Evolutionary conservation across 2,329 filamentous ascomycete genomes (phyloP).

Genomic region (Hypoxylon rubiginosum): DNA sequence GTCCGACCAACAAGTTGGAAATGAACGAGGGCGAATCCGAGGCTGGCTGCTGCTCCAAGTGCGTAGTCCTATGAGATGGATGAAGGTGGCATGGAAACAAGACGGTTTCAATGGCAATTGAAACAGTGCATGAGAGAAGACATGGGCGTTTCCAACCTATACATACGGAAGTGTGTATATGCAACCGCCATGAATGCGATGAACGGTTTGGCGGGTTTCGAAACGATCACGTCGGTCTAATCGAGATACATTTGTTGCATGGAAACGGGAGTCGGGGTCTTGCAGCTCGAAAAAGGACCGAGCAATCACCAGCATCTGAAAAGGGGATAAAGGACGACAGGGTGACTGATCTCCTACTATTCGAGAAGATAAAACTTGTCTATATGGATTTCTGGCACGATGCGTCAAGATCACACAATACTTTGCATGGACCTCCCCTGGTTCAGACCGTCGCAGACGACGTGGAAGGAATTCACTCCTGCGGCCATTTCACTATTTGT

Average conservation of each 20-base stretch:
- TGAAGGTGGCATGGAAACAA: conserved; percentile 22
- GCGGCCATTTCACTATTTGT: conserved; percentile 52
- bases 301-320: conserved; percentile 50
- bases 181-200: conserved; percentile 44
- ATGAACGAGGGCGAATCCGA: conserved; percentile 77
- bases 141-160: conserved; percentile 18
- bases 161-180: conserved; percentile 30
- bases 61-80: conserved; percentile 82
- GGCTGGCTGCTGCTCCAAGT: conserved; percentile 86
- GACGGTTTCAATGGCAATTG: conserved; percentile 34
- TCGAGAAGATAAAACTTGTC: conserved; percentile 45
- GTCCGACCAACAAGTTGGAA: conserved; percentile 80
- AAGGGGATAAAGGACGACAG: conserved; percentile 39
- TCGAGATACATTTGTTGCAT: conserved; percentile 51
- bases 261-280: conserved; percentile 51
- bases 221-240: conserved; percentile 48
- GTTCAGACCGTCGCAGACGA: conserved; percentile 45
- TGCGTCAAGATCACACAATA: conserved; percentile 45
- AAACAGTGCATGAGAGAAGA: conserved; percentile 38
- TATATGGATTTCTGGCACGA: conserved; percentile 42
- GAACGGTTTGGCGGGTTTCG: conserved; percentile 44
- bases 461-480: conserved; percentile 48
- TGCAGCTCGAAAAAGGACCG: conserved; percentile 47
- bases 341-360: conserved; percentile 38
- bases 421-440: conserved; percentile 42